Evolutionary conservation across 805 yeast genomes (phyloP).

Genomic region (Pichia pseudocactophila): DNA sequence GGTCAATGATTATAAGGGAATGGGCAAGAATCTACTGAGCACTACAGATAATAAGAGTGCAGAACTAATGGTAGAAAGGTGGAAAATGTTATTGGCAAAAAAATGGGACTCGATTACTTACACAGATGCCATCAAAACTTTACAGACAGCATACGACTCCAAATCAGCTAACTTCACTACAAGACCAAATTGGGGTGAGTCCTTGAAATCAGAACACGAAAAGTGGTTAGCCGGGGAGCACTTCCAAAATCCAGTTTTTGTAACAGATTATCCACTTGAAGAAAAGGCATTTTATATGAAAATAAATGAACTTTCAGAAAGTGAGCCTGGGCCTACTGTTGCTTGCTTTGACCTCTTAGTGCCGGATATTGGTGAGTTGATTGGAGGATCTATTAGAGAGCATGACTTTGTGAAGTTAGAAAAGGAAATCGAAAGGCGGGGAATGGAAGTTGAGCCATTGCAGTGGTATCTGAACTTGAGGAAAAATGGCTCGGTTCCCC

Average conservation of each 20-base stretch:
- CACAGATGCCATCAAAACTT: conserved; percentile 57
- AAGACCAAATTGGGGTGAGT: conserved; percentile 59
- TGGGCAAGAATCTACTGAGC: conserved; percentile 28
- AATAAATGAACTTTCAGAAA: conserved; percentile 29
- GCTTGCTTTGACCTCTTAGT: conserved; percentile 84
- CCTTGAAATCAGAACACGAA: conserved; percentile 79
- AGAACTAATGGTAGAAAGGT: conserved; percentile 38
- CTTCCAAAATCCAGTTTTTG: conserved; percentile 71
- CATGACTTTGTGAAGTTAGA: conserved; percentile 43
- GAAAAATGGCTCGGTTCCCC: conserved; percentile 75
- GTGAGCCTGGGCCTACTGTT: conserved; percentile 45
- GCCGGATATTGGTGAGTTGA: conserved; percentile 88
- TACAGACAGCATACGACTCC: conserved; percentile 28
- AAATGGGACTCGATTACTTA: conserved; percentile 71
- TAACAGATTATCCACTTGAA: conserved; percentile 73
- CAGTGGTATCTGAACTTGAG: conserved; percentile 78
- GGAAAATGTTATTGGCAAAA: conserved; percentile 43
- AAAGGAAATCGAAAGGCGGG: conserved; percentile 40
- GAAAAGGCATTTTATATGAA: conserved; percentile 94
- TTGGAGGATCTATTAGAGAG: conserved; percentile 93
- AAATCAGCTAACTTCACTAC: conserved; percentile 31
- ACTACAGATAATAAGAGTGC: conserved; percentile 32
- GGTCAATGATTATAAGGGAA: conserved; percentile 20
- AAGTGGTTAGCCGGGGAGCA: conserved; percentile 73
- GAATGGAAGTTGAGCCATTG: conserved; percentile 51